Base-by-base conservation (phyloP, 2,329 filamentous ascomycete species). In the Stagonosporopsis rhizophila region DNA sequence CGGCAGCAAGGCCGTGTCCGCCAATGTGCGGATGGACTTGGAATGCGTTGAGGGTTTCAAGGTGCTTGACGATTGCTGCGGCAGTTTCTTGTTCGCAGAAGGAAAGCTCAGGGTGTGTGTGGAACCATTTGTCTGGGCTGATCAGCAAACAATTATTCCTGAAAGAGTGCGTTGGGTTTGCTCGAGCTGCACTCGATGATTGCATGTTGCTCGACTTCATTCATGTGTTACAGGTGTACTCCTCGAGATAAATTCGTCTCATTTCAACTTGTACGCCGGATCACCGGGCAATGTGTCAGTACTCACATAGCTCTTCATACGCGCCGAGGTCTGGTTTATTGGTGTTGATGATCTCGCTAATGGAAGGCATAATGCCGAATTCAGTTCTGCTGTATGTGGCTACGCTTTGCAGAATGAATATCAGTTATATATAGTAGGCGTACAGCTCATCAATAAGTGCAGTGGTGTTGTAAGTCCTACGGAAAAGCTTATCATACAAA, bases 1-100 rank as follows among this genome's bases (percentile, higher is more conserved):
- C 75, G 0, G 80, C 86, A 1, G 82, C 82, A 5, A 89, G 69
- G 4, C 87, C 86, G 58, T 84, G 76, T 0, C 85, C 86, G 25
- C 86, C 86, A 14, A 89, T 86, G 23, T 76, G 67, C 1, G 79
- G 71, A 41, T 79, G 75, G 23, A 87, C 77, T 9, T 81, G 70
- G 60, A 81, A 81, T 0, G 59, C 68, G 7, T 66, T 50, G 39
- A 76, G 56, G 4, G 64, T 63, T 7, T 66, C 44, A 1, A 76
- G 66, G 17, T 73, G 67, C 12, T 59, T 50, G 12, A 56, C 65
- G 32, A 75, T 76, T 5, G 61, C 61, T 7, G 66, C 65, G 11
- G 72, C 72, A 2, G 74, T 76, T 40, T 65, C 59, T 38, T 63
- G 56, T 47, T 76, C 74, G 56, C 74, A 73, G 49, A 71, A 73